These are phyloP conservation scores for Lepidium sativum DNA, from an alignment of 345 rosid species.

Conservation along the genomic window DNA sequence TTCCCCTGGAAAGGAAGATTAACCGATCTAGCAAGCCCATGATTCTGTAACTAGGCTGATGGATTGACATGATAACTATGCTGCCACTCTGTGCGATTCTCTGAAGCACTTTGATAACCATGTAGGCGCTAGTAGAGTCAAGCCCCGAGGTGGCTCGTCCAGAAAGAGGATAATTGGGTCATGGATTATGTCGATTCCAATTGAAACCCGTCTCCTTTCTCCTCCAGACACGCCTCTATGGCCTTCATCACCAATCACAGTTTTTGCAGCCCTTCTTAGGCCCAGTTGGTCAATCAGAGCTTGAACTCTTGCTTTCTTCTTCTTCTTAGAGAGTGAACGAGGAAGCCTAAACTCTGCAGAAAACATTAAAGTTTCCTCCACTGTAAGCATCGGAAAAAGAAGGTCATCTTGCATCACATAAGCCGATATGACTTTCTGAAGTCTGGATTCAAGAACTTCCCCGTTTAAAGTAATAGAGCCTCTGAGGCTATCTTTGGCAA, in stretches of 20 bases:
- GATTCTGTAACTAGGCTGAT: conserved; percentile 91
- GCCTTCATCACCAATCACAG: conserved; percentile 93
- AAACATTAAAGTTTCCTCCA: conserved; percentile 89
- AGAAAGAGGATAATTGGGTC: conserved; percentile 85
- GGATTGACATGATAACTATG: conserved; percentile 85
- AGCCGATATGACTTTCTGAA: conserved; percentile 81
- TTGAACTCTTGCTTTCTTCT: conserved; percentile 72
- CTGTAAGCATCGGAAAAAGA: conserved; percentile 86
- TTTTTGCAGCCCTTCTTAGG: conserved; percentile 55
- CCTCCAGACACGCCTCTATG: conserved; percentile 94
- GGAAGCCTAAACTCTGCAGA: conserved; percentile 95
- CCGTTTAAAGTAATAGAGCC: conserved; percentile 77
- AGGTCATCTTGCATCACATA: conserved; percentile 97
- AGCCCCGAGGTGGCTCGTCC: conserved; percentile 96
- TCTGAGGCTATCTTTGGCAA: conserved; percentile 63
- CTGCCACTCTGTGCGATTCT: conserved; percentile 86
- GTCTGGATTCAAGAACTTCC: conserved; percentile 57
- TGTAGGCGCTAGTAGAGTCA: conserved; percentile 87
- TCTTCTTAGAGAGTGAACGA: conserved; percentile 57
- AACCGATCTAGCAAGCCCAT: conserved; percentile 61
- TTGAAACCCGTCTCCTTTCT: conserved; percentile 82
- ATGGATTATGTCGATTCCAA: conserved; percentile 67
- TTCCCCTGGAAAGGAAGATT: conserved; percentile 77
- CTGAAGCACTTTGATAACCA: conserved; percentile 90
- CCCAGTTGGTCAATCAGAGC: conserved; percentile 86